Evolutionary conservation across 1,284 basidiomycete species (phyloP), one percentile per base, ranked within the genome.

Genomic region (Marasmius oreades): DNA sequence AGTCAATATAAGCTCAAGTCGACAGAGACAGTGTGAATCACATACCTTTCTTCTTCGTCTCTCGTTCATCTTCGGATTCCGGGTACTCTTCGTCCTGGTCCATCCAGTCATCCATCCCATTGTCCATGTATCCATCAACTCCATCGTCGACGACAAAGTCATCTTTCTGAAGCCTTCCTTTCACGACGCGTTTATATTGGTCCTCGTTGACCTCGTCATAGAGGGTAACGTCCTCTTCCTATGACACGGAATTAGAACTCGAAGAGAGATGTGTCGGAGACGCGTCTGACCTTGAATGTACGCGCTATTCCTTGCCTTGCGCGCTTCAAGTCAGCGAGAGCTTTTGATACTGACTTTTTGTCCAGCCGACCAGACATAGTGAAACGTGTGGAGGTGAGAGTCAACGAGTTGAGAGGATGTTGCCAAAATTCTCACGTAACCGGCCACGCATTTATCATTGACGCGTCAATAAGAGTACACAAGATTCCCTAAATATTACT

Each of bases 121-220:
- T 92, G 73, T 99, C 97, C 66, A 92, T 88, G 68, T 99, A 99
- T 11, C 93, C 97, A 20, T 80, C 84, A 0, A 90, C 83, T 53
- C 95, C 95, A 74, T 99, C 97, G 66, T 99, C 95, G 47, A 92
- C 87, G 24, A 97, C 93, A 62, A 99, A 99, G 72, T 99, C 96
- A 66, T 98, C 94, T 63, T 82, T 78, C 62, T 92, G 89, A n/a
- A 97, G 78, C 18, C 97, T 81, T 1, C 87, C 86, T 55, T 85
- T 85, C 3, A 98, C 94, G 59, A 98, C 90, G 16, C 81, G 79
- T 63, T 83, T 86, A 72, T 98, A 99, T 63, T 95, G 88, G 28
- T 93, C 91, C 61, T 98, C 96, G 0, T 88, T 85, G 16, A 99
- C 92, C 65, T 93, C 91, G 67, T 98, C 95, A 68, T 97, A 99